A percentile compares a stretch with the other conserved stretches of the same genome.
Evolutionary conservation across 2,329 filamentous ascomycete species (phyloP).

Genomic region (Penicillium psychrosexuale): DNA sequence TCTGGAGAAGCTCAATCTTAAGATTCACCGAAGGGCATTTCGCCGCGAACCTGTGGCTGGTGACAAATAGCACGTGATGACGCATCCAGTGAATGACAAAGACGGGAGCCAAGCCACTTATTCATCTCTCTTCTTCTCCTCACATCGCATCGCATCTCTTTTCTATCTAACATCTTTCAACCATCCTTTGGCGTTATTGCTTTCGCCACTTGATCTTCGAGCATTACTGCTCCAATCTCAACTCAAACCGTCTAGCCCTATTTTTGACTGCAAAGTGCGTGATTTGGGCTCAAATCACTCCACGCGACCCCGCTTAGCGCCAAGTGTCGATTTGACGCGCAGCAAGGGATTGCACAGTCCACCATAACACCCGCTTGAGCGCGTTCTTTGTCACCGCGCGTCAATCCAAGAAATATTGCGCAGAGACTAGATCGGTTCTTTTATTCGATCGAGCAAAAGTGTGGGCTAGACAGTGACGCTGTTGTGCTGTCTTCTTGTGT

Average conservation of each 20-base stretch:
- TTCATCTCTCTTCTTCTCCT: constrained; percentile 1
- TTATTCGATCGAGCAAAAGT: constrained; percentile 34
- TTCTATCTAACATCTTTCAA: background rate
- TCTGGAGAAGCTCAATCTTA: constrained; percentile 22
- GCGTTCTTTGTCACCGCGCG: constrained; percentile 16
- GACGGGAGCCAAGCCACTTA: background rate
- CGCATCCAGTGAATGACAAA: constrained; percentile 2
- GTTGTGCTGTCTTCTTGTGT: constrained; percentile 37
- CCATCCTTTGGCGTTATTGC: background rate
- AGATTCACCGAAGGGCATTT: constrained; percentile 8
- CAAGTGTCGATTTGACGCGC: constrained; percentile 27
- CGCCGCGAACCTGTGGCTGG: constrained; percentile 12
- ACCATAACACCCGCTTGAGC: constrained; percentile 15
- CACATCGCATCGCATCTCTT: background rate
- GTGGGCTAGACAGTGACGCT: constrained; percentile 30
- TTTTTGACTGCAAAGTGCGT: background rate
- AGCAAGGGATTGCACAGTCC: constrained; percentile 24
- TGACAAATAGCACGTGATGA: constrained; percentile 3
- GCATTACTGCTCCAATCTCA: background rate
- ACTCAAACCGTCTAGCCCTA: background rate
- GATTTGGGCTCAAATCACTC: constrained; percentile 3
- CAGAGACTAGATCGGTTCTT: constrained; percentile 23
- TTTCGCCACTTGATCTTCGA: background rate
- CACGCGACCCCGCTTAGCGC: constrained; percentile 32
- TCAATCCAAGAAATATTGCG: constrained; percentile 13